Evolutionary conservation across 2,329 filamentous ascomycete species (phyloP).

Genomic region (Ceratocystis ficicola): DNA sequence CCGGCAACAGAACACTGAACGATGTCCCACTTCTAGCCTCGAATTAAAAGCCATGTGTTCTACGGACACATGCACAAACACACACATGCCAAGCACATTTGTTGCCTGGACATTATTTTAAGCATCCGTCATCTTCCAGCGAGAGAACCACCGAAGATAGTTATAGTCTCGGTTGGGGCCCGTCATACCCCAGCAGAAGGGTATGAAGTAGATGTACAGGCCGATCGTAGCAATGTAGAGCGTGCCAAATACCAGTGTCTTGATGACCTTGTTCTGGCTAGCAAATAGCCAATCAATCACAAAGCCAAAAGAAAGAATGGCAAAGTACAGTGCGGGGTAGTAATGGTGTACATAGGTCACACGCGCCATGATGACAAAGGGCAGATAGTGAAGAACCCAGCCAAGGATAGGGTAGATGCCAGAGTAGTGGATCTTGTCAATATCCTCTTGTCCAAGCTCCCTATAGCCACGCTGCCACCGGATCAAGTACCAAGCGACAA

Average conservation of each 20-base stretch:
- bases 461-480: conserved; percentile 92
- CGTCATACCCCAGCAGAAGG: conserved; percentile 92
- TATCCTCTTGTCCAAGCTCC: conserved; percentile 65
- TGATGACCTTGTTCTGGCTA: conserved; percentile 49
- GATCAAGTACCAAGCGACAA: conserved; percentile 74
- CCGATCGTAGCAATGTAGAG: conserved; percentile 66
- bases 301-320: conserved; percentile 82
- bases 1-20: background rate
- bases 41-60: background rate
- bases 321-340: conserved; percentile 96
- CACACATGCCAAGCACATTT: background rate
- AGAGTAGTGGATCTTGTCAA: conserved; percentile 90
- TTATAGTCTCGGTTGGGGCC: conserved; percentile 71
- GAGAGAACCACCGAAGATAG: conserved; percentile 87
- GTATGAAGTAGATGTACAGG: conserved; percentile 81
- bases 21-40: background rate
- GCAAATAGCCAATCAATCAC: conserved; percentile 71
- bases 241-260: conserved; percentile 56
- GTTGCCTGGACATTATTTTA: background rate
- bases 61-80: background rate
- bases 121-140: conserved; percentile 66
- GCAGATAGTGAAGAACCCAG: conserved; percentile 93
- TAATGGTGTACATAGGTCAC: conserved; percentile 99
- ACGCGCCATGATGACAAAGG: conserved; percentile 94
- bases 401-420: conserved; percentile 83